Conservation (phyloP, 805 yeast species). For the Cyberlindnera maclurae region DNA sequence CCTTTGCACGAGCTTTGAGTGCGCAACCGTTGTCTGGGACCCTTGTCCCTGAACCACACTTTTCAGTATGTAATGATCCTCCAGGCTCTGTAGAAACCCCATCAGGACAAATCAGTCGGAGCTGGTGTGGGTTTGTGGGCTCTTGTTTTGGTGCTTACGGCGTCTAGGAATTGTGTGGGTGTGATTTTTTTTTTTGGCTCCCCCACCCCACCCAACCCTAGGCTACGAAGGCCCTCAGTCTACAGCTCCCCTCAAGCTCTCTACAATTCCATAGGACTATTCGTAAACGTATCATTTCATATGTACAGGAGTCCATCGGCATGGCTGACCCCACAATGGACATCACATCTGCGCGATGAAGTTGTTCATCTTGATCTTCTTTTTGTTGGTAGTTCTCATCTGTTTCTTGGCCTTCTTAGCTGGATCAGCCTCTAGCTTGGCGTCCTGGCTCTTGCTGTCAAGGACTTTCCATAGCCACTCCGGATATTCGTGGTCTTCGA, state of each 20-base stretch:
- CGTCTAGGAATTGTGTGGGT: no score
- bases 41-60: not conserved
- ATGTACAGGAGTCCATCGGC: not conserved
- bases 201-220: no score
- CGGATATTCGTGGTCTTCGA: constrained; percentile 85
- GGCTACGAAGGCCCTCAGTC: no score
- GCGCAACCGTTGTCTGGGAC: constrained; percentile 1
- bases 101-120: not conserved
- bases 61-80: constrained; percentile 7
- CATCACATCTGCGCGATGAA: constrained; percentile 47
- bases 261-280: not conserved
- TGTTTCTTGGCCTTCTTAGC: constrained; percentile 62
- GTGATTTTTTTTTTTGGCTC: no score
- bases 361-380: constrained; percentile 69
- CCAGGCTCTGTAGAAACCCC: constrained; percentile 7
- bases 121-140: no score
- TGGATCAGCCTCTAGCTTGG: constrained; percentile 51
- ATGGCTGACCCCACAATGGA: not conserved
- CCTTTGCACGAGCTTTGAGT: constrained; percentile 15
- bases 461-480: constrained; percentile 89
- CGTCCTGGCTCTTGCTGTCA: constrained; percentile 56
- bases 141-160: no score
- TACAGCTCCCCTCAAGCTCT: not conserved
- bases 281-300: constrained; percentile 1
- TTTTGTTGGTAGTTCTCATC: constrained; percentile 61